Evolutionary conservation across 202 grass and related monocot genomes (phyloP).

Genomic region (Setaria italica): DNA sequence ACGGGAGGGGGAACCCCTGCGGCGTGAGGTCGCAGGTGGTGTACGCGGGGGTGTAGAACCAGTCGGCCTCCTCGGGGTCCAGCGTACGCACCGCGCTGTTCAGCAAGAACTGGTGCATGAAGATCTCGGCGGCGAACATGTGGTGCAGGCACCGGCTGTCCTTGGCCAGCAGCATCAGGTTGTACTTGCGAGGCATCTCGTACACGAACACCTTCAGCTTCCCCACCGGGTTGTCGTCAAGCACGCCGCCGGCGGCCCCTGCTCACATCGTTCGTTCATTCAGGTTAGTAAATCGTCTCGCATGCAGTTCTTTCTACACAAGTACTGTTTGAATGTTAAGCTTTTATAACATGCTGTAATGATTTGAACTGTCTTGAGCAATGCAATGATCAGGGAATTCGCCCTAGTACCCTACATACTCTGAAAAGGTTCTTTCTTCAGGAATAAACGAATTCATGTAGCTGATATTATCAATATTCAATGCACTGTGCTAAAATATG

Average conservation of each 20-base stretch:
- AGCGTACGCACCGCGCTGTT: slow-evolving; percentile 66
- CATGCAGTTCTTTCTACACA: background rate
- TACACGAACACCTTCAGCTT: slow-evolving; percentile 86
- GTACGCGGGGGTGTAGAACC: slow-evolving; percentile 86
- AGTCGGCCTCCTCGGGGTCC: slow-evolving; percentile 71
- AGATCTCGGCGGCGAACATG: slow-evolving; percentile 92
- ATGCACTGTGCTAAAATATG: slow-evolving; percentile 3
- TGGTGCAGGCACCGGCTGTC: slow-evolving; percentile 70
- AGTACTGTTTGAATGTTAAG: background rate
- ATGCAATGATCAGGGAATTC: background rate
- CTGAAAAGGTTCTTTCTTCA: background rate
- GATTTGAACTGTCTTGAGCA: background rate
- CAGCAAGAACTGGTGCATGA: slow-evolving; percentile 85
- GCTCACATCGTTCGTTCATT: background rate
- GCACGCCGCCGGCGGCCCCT: slow-evolving; percentile 67
- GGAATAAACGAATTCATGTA: background rate
- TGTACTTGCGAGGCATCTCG: slow-evolving; percentile 81
- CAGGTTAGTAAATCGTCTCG: background rate
- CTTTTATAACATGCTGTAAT: background rate
- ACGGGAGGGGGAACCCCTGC: slow-evolving; percentile 72
- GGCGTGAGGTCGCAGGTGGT: slow-evolving; percentile 79
- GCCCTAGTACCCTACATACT: no score
- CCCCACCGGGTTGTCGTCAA: slow-evolving; percentile 75
- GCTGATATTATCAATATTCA: background rate
- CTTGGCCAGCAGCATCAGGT: slow-evolving; percentile 66